Conservation (phyloP, 2,329 filamentous ascomycete species). For the Plenodomus biglobosus region DNA sequence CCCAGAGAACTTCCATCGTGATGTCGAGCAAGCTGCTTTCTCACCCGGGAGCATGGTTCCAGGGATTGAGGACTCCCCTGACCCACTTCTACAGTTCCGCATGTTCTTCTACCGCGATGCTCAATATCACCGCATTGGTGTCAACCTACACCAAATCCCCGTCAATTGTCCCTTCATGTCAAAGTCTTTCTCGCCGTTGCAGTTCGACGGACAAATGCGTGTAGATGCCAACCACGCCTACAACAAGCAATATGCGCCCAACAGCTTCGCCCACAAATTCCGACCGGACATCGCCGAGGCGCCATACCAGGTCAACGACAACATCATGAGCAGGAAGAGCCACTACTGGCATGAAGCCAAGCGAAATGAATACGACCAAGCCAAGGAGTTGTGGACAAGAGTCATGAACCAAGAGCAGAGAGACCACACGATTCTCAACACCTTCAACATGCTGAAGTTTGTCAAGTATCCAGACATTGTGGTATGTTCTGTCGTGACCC, state of each 20-base stretch:
- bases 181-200: conserved; percentile 49
- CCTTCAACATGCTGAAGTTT: conserved; percentile 49
- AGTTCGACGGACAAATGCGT: conserved; percentile 54
- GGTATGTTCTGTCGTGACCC: conserved; percentile 24
- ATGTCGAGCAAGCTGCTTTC: conserved; percentile 45
- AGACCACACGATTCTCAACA: conserved; percentile 54
- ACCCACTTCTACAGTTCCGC: conserved; percentile 25
- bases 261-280: conserved; percentile 57
- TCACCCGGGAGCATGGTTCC: conserved; percentile 55
- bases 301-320: conserved; percentile 54
- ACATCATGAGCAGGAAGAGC: conserved; percentile 54
- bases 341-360: conserved; percentile 60
- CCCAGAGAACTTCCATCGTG: conserved; percentile 55
- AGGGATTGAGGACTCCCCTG: conserved; percentile 50
- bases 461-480: conserved; percentile 51
- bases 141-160: conserved; percentile 55
- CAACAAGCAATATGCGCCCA: conserved; percentile 56
- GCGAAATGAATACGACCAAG: conserved; percentile 56
- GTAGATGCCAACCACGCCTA: conserved; percentile 52
- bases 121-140: conserved; percentile 55
- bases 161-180: conserved; percentile 54
- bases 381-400: conserved; percentile 51
- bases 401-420: conserved; percentile 53
- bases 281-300: conserved; percentile 55
- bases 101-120: conserved; percentile 47